phyloP scores from a whole-genome alignment of 169 alveolate genomes.

The Eimeria praecox region DNA sequence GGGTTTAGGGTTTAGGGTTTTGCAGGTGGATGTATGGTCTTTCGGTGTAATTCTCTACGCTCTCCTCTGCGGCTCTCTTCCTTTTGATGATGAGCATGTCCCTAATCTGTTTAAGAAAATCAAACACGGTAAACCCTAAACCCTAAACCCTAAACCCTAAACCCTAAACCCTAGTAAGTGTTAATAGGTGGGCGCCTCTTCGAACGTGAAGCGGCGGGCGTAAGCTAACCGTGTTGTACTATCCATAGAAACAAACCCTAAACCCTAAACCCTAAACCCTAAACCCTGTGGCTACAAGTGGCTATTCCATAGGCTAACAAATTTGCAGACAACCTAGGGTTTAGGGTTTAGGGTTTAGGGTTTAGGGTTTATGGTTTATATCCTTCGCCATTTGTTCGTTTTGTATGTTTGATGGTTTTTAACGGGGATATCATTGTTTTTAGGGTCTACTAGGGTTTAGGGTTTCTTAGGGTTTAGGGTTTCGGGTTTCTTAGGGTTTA shows the following conservation, averaged over 20 bases:
- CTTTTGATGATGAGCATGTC: constrained; percentile 96
- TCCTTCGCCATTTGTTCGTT: too few relatives aligned
- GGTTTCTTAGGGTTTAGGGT: background rate
- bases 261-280: background rate
- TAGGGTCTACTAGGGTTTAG: background rate
- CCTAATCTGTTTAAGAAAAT: constrained; percentile 93
- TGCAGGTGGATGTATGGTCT: constrained; percentile 97
- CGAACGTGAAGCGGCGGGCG: background rate
- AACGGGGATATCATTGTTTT: too few relatives aligned
- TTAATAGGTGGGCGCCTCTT: too few relatives aligned
- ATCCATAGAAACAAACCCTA: background rate
- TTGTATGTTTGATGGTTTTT: too few relatives aligned
- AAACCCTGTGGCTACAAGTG: too few relatives aligned
- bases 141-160: constrained; percentile 52
- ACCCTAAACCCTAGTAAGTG: too few relatives aligned
- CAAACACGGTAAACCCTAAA: constrained; percentile 87
- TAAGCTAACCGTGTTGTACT: background rate
- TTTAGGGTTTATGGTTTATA: constrained; percentile 2
- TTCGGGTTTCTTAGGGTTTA: constrained; percentile 25
- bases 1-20: constrained; percentile 41
- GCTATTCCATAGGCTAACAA: too few relatives aligned
- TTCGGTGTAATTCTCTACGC: constrained; percentile 98
- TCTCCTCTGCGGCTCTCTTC: constrained; percentile 97
- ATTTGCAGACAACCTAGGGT: background rate
- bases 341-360: background rate